These are phyloP conservation scores for Plenodomus lindquistii DNA, from an alignment of 2,329 filamentous ascomycete genomes.

Conservation along the genomic window DNA sequence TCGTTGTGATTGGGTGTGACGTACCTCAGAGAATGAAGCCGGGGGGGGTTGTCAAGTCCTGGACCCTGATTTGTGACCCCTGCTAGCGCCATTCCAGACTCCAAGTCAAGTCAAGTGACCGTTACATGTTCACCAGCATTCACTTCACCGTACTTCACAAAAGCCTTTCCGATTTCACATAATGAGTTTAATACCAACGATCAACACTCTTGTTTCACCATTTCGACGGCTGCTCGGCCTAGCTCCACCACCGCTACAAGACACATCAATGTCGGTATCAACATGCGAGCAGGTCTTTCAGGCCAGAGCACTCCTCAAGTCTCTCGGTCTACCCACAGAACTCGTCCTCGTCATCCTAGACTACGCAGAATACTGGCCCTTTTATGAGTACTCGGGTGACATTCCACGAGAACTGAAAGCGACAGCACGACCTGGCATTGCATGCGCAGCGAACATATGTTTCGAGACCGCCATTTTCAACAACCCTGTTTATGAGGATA, in stretches of 20 bases:
- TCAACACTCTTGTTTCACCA: background rate
- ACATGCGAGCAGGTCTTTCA: slow-evolving; percentile 30
- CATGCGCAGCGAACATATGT: slow-evolving; percentile 19
- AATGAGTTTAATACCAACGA: background rate
- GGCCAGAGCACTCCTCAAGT: slow-evolving; percentile 25
- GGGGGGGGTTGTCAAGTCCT: background rate
- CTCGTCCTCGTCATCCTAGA: slow-evolving; percentile 35
- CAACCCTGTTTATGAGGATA: slow-evolving; percentile 3
- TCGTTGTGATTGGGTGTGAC: background rate
- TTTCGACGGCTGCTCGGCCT: background rate
- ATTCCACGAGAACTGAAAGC: background rate
- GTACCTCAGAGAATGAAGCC: background rate
- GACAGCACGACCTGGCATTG: slow-evolving; percentile 1
- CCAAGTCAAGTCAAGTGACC: background rate
- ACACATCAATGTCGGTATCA: slow-evolving; percentile 4
- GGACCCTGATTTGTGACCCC: background rate
- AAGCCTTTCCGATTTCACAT: background rate
- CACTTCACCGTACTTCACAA: background rate
- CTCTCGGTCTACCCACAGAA: slow-evolving; percentile 32
- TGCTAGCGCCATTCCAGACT: background rate
- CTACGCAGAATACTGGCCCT: slow-evolving; percentile 31
- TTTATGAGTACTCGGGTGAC: slow-evolving; percentile 3
- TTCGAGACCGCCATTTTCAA: slow-evolving; percentile 17
- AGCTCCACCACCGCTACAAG: background rate
- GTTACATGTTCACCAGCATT: too few species aligned